Percentiles rank a stretch among this genome's conserved stretches.
These are phyloP conservation scores for Erigeron philadelphicus DNA, from an alignment of 140 eudicot genomes.

Conservation along the genomic window DNA sequence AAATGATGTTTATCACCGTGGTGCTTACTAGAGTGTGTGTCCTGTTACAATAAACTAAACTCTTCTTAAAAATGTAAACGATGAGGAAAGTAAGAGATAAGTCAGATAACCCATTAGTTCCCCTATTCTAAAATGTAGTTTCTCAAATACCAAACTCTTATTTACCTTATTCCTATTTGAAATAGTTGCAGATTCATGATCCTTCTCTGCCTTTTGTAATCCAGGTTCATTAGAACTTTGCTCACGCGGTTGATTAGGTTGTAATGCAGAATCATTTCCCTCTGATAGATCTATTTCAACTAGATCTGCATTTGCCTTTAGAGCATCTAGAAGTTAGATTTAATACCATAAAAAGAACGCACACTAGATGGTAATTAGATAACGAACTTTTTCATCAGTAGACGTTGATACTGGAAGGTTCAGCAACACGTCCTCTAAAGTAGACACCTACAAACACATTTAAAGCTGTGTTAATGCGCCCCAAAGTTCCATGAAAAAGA, in stretches of 20 bases:
- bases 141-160: background rate
- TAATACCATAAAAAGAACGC: background rate
- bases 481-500: background rate
- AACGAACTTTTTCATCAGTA: conserved; percentile 54
- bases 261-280: conserved; percentile 40
- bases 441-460: conserved; percentile 51
- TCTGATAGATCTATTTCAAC: conserved; percentile 44
- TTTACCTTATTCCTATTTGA: conserved; percentile 30
- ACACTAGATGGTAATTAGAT: background rate
- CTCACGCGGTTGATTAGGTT: conserved; percentile 43
- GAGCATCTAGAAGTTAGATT: conserved; percentile 23
- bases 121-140: no score
- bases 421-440: conserved; percentile 60
- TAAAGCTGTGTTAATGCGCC: background rate
- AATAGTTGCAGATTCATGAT: conserved; percentile 30
- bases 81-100: no score
- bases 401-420: conserved; percentile 38
- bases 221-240: conserved; percentile 28
- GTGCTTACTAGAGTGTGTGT: conserved; percentile 37
- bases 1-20: conserved; percentile 34
- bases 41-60: conserved; percentile 28
- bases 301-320: conserved; percentile 56
- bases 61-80: no score
- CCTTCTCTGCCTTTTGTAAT: conserved; percentile 58
- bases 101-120: no score